These are phyloP conservation scores for Monilinia aucupariae DNA, from an alignment of 2,329 filamentous ascomycete species.

Conservation along the genomic window DNA sequence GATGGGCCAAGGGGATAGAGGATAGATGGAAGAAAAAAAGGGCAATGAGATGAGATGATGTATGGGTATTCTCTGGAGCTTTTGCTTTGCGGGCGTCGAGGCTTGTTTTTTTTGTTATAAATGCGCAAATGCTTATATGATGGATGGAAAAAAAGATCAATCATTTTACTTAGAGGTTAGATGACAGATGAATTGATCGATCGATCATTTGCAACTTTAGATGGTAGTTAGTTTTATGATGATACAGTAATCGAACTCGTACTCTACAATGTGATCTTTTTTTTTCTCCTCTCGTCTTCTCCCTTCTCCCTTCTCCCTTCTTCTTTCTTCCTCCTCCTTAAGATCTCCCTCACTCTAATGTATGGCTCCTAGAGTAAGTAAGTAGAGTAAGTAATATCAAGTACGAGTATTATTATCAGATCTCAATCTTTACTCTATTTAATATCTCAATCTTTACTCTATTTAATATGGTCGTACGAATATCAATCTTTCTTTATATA, in stretches of 20 bases:
- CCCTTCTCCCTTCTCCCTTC: too few species aligned
- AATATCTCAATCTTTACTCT: too few species aligned
- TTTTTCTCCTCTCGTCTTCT: too few species aligned
- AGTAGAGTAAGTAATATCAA: too few species aligned
- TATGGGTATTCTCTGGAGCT: background rate
- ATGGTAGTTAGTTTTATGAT: conserved; percentile 6
- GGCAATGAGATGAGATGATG: background rate
- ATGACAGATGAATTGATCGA: background rate
- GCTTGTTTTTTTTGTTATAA: background rate
- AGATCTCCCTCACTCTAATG: too few species aligned
- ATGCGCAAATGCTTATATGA: background rate
- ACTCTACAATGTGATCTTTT: conserved; percentile 5
- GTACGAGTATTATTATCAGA: too few species aligned
- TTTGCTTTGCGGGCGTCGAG: conserved; percentile 8
- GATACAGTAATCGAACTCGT: too few species aligned
- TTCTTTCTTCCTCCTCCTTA: too few species aligned
- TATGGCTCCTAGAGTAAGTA: too few species aligned
- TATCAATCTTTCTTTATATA: too few species aligned
- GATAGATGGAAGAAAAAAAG: background rate
- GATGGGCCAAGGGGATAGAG: background rate
- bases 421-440: too few species aligned
- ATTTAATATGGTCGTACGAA: too few species aligned
- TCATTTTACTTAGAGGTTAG: conserved; percentile 4
- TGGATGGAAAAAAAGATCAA: conserved; percentile 7
- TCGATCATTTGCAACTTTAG: background rate